A percentile compares a stretch with the other conserved stretches of the same genome.
Conservation (phyloP, 2,329 filamentous ascomycete species). For the Atkinsonella hypoxylon region DNA sequence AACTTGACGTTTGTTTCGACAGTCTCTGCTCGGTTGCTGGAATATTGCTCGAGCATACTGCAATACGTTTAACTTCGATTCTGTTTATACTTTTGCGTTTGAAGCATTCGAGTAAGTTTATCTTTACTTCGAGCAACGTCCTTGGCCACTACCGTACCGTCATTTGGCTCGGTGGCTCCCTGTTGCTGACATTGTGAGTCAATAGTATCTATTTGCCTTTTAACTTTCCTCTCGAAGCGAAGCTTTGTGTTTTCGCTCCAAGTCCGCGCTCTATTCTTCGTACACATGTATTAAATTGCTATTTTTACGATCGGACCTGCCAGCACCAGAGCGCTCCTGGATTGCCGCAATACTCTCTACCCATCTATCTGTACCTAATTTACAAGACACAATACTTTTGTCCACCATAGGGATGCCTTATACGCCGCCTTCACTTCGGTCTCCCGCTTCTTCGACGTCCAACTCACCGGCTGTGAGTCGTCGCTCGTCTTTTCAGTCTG, state of each 20-base stretch:
- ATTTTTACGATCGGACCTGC: not conserved
- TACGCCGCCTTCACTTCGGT: conserved; percentile 63
- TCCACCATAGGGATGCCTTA: conserved; percentile 60
- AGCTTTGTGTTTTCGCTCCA: not conserved
- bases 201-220: not conserved
- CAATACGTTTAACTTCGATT: not conserved
- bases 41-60: conserved; percentile 25
- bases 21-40: conserved; percentile 23
- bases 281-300: conserved; percentile 2
- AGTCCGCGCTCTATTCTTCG: not conserved
- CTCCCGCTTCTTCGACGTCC: conserved; percentile 46
- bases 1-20: not conserved
- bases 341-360: not conserved
- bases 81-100: not conserved
- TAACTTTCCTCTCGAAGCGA: not conserved
- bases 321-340: not conserved
- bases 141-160: no score
- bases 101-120: conserved; percentile 3
- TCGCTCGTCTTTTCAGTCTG: conserved; percentile 42
- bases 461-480: conserved; percentile 46
- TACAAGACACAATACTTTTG: conserved; percentile 10
- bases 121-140: no score
- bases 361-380: not conserved
- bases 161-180: no score
- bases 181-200: not conserved